These are phyloP conservation scores for Serendipita indica DNA, from an alignment of 768 basidiomycete species.

Conservation along the genomic window DNA sequence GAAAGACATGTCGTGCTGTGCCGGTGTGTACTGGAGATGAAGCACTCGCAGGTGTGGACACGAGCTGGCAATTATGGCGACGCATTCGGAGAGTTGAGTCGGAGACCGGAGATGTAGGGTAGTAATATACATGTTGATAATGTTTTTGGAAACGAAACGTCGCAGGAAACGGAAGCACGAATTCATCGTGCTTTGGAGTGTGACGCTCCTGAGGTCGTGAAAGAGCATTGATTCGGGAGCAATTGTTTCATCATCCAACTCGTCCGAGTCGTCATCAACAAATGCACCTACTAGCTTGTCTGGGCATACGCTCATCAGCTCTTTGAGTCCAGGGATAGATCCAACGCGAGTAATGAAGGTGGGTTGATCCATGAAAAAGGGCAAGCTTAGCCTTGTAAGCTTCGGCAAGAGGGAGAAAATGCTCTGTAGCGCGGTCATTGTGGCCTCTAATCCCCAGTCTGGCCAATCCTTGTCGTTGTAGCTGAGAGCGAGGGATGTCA, in stretches of 20 bases:
- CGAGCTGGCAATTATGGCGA: neutral
- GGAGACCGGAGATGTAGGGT: neutral
- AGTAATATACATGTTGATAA: neutral
- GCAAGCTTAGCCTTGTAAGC: neutral
- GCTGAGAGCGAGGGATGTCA: neutral
- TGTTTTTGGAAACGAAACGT: neutral
- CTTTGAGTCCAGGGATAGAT: neutral
- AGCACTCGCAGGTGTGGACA: neutral
- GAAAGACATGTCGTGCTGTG: conserved; percentile 4
- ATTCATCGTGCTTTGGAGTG: neutral
- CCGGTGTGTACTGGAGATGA: conserved; percentile 3
- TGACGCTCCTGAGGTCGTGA: neutral
- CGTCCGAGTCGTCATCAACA: conserved; percentile 4
- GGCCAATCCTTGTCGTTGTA: conserved; percentile 3
- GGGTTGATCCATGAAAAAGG: conserved; percentile 1
- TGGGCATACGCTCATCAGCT: neutral
- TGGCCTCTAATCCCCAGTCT: conserved; percentile 5
- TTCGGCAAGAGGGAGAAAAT: neutral
- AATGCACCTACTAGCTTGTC: neutral
- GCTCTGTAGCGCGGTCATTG: conserved; percentile 5
- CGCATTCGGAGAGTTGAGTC: conserved; percentile 1
- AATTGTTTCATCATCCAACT: neutral
- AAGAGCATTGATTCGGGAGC: neutral
- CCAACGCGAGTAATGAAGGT: neutral
- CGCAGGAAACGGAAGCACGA: conserved; percentile 7